Conservation (phyloP, 2,329 filamentous ascomycete species). For the Cladophialophora exuberans region DNA sequence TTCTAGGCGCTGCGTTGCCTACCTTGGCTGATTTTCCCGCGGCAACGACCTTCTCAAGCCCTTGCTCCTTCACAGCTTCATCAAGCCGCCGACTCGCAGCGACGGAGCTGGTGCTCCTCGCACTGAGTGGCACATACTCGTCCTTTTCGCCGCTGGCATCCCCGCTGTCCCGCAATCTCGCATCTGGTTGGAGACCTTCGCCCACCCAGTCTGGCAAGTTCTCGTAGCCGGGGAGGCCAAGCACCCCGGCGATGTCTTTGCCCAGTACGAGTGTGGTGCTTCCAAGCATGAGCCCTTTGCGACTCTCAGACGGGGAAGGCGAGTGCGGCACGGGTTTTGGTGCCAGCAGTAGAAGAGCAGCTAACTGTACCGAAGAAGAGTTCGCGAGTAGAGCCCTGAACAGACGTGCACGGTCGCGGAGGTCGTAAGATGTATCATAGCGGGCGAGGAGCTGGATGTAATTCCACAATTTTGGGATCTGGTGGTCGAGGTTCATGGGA, state of each 20-base stretch:
- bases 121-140: conserved; percentile 37
- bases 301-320: conserved; percentile 82
- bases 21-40: conserved; percentile 29
- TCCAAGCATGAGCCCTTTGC: conserved; percentile 77
- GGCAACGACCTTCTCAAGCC: conserved; percentile 35
- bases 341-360: conserved; percentile 85
- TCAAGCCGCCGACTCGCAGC: conserved; percentile 49
- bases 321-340: conserved; percentile 92
- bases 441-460: conserved; percentile 83
- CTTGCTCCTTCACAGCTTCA: conserved; percentile 47
- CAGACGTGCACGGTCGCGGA: conserved; percentile 86
- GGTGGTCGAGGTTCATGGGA: conserved; percentile 53
- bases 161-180: conserved; percentile 68
- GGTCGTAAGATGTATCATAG: conserved; percentile 93
- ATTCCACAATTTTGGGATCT: conserved; percentile 75
- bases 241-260: conserved; percentile 67
- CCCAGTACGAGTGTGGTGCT: conserved; percentile 85
- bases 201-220: conserved; percentile 82
- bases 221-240: conserved; percentile 78
- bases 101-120: conserved; percentile 37
- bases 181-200: conserved; percentile 77
- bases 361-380: conserved; percentile 76
- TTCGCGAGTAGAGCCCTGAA: conserved; percentile 82
- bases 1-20: conserved; percentile 68
- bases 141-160: conserved; percentile 34